Conservation (phyloP, 2,329 filamentous ascomycete genomes). For the Fusarium incarnatum region DNA sequence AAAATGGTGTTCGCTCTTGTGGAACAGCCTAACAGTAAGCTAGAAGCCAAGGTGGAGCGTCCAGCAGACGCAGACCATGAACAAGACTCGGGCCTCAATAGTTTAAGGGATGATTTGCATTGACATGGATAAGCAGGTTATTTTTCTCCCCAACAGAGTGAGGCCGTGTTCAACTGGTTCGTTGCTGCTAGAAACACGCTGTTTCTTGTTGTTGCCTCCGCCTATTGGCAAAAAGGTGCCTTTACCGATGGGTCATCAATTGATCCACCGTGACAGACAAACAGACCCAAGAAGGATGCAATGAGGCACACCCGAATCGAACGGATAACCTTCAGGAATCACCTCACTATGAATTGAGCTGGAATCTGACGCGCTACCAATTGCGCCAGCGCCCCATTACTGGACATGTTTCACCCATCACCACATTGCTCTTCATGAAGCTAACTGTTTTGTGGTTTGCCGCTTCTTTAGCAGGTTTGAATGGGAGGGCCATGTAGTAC, state of each 20-base stretch:
- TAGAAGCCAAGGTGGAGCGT: background rate
- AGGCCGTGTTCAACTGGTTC: accelerated
- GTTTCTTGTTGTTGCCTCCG: background rate
- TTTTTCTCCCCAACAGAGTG: background rate
- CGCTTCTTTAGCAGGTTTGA: no score
- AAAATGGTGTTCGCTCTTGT: constrained; percentile 2
- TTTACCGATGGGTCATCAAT: background rate
- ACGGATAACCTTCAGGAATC: constrained; percentile 7
- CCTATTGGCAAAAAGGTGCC: no score
- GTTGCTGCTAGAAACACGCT: background rate
- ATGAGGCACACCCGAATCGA: constrained; percentile 4
- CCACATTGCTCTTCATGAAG: background rate
- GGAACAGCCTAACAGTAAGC: no score
- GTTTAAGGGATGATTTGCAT: accelerated
- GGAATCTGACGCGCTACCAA: constrained; percentile 1
- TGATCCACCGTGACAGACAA: background rate
- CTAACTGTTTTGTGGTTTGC: background rate
- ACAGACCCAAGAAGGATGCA: background rate
- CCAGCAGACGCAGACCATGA: background rate
- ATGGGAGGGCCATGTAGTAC: no score
- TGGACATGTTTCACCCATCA: background rate
- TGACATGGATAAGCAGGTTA: background rate
- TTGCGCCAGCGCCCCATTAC: constrained; percentile 7
- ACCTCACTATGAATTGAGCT: background rate
- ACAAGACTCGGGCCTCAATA: accelerated